These are phyloP conservation scores for Moesziomyces globuligerus DNA, from an alignment of 1,284 basidiomycete genomes.

Conservation along the genomic window DNA sequence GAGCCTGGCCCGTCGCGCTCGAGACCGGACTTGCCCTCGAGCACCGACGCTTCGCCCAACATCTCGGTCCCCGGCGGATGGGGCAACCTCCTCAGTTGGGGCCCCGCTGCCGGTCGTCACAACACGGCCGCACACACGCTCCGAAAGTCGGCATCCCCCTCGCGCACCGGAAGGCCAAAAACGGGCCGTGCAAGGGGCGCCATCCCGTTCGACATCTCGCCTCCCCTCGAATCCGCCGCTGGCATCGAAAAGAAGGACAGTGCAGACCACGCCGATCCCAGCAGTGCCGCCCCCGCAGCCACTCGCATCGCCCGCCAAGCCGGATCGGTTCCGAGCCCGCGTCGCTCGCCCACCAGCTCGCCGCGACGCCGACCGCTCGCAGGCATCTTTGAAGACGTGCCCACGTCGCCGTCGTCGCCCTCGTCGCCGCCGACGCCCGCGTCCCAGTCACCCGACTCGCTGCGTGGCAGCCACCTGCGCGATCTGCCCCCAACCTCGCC, in stretches of 20 bases:
- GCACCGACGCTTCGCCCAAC: constrained; percentile 5
- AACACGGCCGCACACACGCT: constrained; percentile 1
- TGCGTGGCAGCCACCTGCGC: constrained; percentile 4
- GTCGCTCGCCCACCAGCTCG: constrained; percentile 19
- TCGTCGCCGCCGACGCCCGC: constrained; percentile 23
- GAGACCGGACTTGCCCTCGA: constrained; percentile 5
- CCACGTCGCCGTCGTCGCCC: constrained; percentile 7
- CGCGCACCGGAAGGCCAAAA: constrained; percentile 9
- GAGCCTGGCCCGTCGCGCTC: constrained; percentile 31
- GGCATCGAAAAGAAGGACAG: constrained; percentile 22
- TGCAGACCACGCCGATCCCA: not conserved
- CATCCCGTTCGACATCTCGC: constrained; percentile 39
- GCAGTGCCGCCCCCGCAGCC: not conserved
- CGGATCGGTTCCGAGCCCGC: constrained; percentile 4
- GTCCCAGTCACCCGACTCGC: constrained; percentile 15
- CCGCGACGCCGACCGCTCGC: constrained; percentile 30
- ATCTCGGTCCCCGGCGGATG: constrained; percentile 42
- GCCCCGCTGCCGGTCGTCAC: constrained; percentile 29
- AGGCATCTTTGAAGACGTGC: constrained; percentile 35
- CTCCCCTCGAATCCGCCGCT: constrained; percentile 20
- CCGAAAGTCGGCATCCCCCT: constrained; percentile 29
- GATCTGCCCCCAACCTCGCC: constrained; percentile 19
- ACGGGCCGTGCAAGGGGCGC: constrained; percentile 16
- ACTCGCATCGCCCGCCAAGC: not conserved
- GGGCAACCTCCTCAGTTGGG: constrained; percentile 44